Evolutionary conservation across 2,329 filamentous ascomycete species (phyloP), one percentile per base, ranked within the genome.

Genomic region (Sclerotinia minor): DNA sequence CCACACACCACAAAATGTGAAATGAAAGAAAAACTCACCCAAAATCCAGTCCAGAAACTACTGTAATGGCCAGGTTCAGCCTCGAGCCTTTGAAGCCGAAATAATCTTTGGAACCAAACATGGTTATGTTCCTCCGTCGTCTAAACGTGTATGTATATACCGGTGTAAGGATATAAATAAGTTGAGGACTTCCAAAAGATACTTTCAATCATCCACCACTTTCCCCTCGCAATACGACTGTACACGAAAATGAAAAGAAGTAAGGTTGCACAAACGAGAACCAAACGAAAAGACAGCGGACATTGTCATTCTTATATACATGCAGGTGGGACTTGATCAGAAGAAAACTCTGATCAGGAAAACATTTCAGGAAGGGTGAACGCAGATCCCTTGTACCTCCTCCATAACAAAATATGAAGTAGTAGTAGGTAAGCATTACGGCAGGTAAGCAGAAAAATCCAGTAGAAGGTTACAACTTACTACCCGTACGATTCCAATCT

Each of bases 11-110:
- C 2, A 8, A 21, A 35, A 26, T 21, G 9, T 17, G 17, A 35
- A 55, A 53, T n/a, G 24, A 61, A 24, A n/a, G 19, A 38, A 78
- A 84, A 32, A 85, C 71, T 75, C 67, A 87, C 71, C 91, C 80
- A 76, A 92, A 92, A 78, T 92, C 89, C 61, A 88, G 85, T 74
- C 89, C 90, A 68, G 90, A 90, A 74, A 92, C 84, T n/a, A 87
- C 79, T 70, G 87, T 87, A 72, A 92, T 86, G 65, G 89, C 89
- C 77, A 86, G 83, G 80, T 89, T 91, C 71, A 92, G 85, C 77
- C 79, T 78, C 45, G 83, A 80, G 80, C 90, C 90, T 67, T 83
- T 83, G 70, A 92, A 83, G 77, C 90, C 89, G 73, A 90, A 86
- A 75, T 84, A 91, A 68, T 78, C 80, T 53, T 52, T 53, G 17